Evolutionary conservation across 768 basidiomycete species (phyloP).

Genomic region (Agaricus subrufescens): DNA sequence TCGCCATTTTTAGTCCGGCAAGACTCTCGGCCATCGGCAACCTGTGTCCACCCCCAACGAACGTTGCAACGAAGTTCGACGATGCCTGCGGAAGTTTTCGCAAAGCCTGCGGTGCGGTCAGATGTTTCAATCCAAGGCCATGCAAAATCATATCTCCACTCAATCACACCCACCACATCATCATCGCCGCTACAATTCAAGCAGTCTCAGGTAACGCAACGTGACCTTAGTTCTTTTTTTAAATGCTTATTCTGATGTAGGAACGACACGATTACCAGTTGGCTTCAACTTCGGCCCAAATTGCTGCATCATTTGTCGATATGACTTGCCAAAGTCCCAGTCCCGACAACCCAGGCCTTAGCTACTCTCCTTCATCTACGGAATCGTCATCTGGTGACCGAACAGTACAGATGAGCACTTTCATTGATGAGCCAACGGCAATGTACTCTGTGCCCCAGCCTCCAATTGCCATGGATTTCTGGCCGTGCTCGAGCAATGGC

Average conservation of each 20-base stretch:
- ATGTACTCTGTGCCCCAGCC: slow-evolving; percentile 5
- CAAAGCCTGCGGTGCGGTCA: not conserved
- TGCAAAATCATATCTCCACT: too few relatives aligned
- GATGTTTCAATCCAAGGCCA: too few relatives aligned
- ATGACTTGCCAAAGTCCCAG: slow-evolving; percentile 27
- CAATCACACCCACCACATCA: too few relatives aligned
- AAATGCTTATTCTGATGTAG: slow-evolving; percentile 5
- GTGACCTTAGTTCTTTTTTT: not conserved
- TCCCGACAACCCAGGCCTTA: slow-evolving; percentile 54
- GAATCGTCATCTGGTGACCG: slow-evolving; percentile 51
- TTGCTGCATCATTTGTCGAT: not conserved
- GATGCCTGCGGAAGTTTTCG: slow-evolving; percentile 3
- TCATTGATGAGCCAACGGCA: slow-evolving; percentile 39
- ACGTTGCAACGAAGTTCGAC: slow-evolving; percentile 30
- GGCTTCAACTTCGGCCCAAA: not conserved
- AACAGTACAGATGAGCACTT: slow-evolving; percentile 51
- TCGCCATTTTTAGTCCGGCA: slow-evolving; percentile 20
- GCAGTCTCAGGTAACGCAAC: slow-evolving; percentile 5
- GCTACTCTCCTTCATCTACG: slow-evolving; percentile 56
- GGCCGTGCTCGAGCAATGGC: slow-evolving; percentile 18
- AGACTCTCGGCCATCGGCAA: not conserved
- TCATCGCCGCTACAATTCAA: not conserved
- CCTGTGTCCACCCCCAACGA: slow-evolving; percentile 1
- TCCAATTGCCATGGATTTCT: slow-evolving; percentile 12
- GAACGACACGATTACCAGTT: slow-evolving; percentile 4